phyloP scores from a whole-genome alignment of 495 filamentous ascomycete genomes.

The Penicillium maclennaniae region DNA sequence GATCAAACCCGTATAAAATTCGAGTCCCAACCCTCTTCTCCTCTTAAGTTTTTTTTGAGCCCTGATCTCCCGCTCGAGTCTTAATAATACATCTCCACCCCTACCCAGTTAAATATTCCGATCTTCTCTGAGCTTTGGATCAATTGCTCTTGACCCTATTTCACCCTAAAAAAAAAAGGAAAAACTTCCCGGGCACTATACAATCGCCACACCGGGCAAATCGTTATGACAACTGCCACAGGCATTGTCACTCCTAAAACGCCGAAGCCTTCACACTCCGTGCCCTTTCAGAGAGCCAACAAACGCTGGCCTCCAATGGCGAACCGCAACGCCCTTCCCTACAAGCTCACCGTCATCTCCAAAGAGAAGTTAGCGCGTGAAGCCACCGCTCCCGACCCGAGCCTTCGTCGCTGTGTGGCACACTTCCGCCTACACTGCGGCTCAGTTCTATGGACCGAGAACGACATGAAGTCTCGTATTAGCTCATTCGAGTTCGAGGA shows the following conservation, averaged over 20 bases:
- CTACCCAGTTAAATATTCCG: neutral
- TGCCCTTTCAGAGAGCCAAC: slow-evolving; percentile 25
- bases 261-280: slow-evolving; percentile 17
- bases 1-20: slow-evolving; percentile 21
- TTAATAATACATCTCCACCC: neutral
- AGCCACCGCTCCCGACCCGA: slow-evolving; percentile 39
- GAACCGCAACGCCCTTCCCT: slow-evolving; percentile 39
- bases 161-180: neutral
- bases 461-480: slow-evolving; percentile 42
- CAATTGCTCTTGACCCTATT: neutral
- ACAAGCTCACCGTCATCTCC: slow-evolving; percentile 41
- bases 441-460: slow-evolving; percentile 40
- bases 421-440: slow-evolving; percentile 41
- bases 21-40: neutral
- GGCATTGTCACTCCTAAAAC: slow-evolving; percentile 12
- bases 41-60: neutral
- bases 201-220: neutral
- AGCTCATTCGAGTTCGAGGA: slow-evolving; percentile 43
- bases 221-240: slow-evolving; percentile 19
- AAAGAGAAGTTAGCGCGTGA: slow-evolving; percentile 42
- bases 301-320: slow-evolving; percentile 44
- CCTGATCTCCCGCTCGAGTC: slow-evolving; percentile 1
- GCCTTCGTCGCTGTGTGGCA: slow-evolving; percentile 41
- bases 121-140: neutral
- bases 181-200: neutral